A percentile compares a stretch with the other conserved stretches of the same genome.
Evolutionary conservation across 2,329 filamentous ascomycete species (phyloP).

Genomic region (Exophiala sp.): DNA sequence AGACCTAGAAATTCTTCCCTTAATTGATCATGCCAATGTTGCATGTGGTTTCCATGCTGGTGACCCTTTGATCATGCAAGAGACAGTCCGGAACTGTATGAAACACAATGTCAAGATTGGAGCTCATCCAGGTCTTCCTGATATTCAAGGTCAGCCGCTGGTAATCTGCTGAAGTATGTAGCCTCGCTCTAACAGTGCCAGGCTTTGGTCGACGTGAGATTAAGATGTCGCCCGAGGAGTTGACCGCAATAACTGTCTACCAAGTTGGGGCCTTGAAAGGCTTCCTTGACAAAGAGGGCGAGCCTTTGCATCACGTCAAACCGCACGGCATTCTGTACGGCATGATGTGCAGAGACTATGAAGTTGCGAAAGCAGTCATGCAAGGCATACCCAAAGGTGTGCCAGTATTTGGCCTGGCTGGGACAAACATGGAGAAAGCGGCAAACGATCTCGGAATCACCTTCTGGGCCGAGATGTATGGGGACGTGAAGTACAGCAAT

Average conservation of each 20-base stretch:
- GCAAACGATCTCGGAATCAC: constrained; percentile 52
- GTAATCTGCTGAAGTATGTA: not conserved
- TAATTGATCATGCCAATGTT: constrained; percentile 62
- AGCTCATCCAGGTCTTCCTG: constrained; percentile 63
- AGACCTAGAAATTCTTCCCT: constrained; percentile 58
- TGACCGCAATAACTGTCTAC: constrained; percentile 58
- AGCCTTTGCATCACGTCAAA: constrained; percentile 60
- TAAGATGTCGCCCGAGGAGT: constrained; percentile 55
- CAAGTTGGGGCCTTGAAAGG: constrained; percentile 62
- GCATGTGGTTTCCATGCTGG: constrained; percentile 60
- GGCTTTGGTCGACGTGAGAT: constrained; percentile 64
- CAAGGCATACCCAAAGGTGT: constrained; percentile 50
- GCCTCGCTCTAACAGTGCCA: constrained; percentile 31
- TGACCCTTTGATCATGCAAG: constrained; percentile 62
- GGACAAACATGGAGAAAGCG: constrained; percentile 53
- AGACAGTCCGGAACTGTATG: constrained; percentile 58
- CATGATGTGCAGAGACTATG: constrained; percentile 53
- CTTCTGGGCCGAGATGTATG: constrained; percentile 55
- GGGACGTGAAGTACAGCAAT: constrained; percentile 54
- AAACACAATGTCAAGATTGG: constrained; percentile 55
- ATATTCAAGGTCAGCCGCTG: constrained; percentile 34
- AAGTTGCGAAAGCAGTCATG: constrained; percentile 53
- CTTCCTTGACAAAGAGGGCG: constrained; percentile 55
- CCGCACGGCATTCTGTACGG: constrained; percentile 60
- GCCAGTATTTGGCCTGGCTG: constrained; percentile 54